Base-by-base conservation (phyloP, 139 green algal species). In the Pycnococcus provasolii region DNA sequence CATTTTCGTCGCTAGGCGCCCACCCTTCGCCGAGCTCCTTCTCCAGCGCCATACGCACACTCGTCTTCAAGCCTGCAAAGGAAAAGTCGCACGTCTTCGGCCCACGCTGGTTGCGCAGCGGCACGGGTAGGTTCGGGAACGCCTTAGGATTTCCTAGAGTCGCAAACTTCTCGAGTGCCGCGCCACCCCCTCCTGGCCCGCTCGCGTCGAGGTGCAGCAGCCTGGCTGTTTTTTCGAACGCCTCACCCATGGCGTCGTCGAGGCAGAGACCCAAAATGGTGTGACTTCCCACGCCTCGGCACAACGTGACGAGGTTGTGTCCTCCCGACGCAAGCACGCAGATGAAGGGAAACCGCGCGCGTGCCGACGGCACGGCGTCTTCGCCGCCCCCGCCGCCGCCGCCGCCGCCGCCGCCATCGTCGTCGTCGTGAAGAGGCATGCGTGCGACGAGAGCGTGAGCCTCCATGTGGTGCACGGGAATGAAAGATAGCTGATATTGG, bases 391-490 rank as follows among this genome's bases (percentile, higher is more conserved):
- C 50, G 50, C 53, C 26, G 58, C 1, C 2, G 68, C 54, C 44
- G 59, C 54, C 44, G 59, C n/a, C 39, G 39, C 2, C 58, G 2
- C 58, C 13, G 2, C 3, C 2, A 37, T 2, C 26, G 62, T 39
- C 26, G 15, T 52, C 57, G n/a, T 13, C 15, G 15, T 13, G 26
- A 15, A 9, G 58, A 45, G n/a, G 26, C 11, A 73, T 42, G 61
- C 75, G 66, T 0, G 88, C 88, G 39, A 98, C 84, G n/a, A 98
- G 77, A 0, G 89, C 72, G 62, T 99, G 93, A 2, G 92, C 93
- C 80, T 99, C 93, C 91, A 99, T 96, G 77, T 99, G 93, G 67
- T 99, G 93, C 8, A 97, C 82, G 3, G 77, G 73, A 4, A 98
- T 75, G 0, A 98, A 67, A 0, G 87, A 86, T 11, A 96, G 60